Percentiles rank a stretch among this genome's conserved stretches.
phyloP scores from a whole-genome alignment of 371 early-diverging fungal species.

The Conidiobolus coronatus region DNA sequence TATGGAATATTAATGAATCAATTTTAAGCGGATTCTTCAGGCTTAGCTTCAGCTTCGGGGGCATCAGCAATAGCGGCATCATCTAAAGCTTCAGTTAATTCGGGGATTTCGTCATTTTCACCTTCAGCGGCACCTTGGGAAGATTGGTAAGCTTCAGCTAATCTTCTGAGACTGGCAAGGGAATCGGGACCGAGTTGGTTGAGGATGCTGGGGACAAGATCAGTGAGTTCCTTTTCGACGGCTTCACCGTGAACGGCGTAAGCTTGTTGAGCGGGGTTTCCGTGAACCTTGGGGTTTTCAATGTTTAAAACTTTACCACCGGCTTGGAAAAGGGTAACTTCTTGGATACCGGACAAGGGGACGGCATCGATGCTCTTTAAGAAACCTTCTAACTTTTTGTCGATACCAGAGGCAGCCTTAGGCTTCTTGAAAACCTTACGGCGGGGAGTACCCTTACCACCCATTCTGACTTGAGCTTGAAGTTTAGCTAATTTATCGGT shows the following conservation, averaged over 20 bases:
- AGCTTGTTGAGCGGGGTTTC: background rate
- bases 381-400: constrained; percentile 70
- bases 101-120: constrained; percentile 50
- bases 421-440: constrained; percentile 69
- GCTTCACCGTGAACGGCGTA: background rate
- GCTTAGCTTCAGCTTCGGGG: too few species aligned
- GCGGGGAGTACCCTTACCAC: constrained; percentile 77
- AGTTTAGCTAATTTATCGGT: constrained; percentile 88
- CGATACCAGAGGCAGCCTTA: constrained; percentile 44
- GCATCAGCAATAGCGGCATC: too few species aligned
- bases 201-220: constrained; percentile 82
- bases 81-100: constrained; percentile 23
- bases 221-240: constrained; percentile 46
- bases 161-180: constrained; percentile 61
- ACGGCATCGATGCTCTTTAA: constrained; percentile 75
- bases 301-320: constrained; percentile 91
- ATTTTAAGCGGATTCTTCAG: too few species aligned
- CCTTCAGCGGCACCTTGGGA: constrained; percentile 18
- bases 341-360: constrained; percentile 71
- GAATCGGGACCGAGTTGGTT: constrained; percentile 90
- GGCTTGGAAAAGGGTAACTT: constrained; percentile 96
- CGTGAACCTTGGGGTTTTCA: constrained; percentile 51
- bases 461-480: constrained; percentile 76
- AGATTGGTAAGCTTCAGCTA: constrained; percentile 62
- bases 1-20: too few species aligned